Evolutionary conservation across 1,284 basidiomycete genomes (phyloP), one percentile per base, ranked within the genome.

Genomic region (Ceratobasidium sp.): DNA sequence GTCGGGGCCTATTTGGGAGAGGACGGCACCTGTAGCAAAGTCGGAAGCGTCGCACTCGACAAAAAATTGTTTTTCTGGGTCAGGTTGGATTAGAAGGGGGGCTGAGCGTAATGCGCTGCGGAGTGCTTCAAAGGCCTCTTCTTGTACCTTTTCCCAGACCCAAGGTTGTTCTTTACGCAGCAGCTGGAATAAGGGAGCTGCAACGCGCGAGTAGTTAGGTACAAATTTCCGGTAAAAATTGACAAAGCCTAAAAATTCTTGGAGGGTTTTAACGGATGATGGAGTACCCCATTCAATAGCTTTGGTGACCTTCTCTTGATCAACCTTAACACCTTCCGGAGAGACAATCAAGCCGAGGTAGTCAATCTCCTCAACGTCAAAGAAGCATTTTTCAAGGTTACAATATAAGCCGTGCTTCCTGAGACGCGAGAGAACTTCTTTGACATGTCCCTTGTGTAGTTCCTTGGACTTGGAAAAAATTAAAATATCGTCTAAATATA

Each of bases 281-380:
- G 79, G 0, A 87, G 88, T 0, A 42, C 42, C 86, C 88, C 88
- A 90, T 6, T 83, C 76, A 0, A 63, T 26, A 56, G 89, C 84
- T 0, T 83, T 82, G 1, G 83, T 42, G 0, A 49, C 46, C 46
- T 49, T 49, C 18, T 49, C 46, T 49, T 49, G 46, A 18, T 49
- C 46, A 12, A 49, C 46, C 18, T 49, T 10, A 7, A 49, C 18
- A 12, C 46, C 46, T 49, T 49, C 12, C 18, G 7, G 46, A 2
- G 46, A 49, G 10, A 49, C 46, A 18, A 49, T 49, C 18, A 49
- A 18, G 46, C 46, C 46, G 10, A 90, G 42, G 77, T 81, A 67
- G 83, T 79, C n/a, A 40, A 82, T 12, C 39, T 78, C 77, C 9
- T 9, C 18, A 20, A 70, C 18, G 10, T 72, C 72, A 18, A 78